Percentiles rank a stretch among this genome's conserved stretches.
Evolutionary conservation across 805 yeast genomes (phyloP).

Genomic region (Metschnikowia henanensis): DNA sequence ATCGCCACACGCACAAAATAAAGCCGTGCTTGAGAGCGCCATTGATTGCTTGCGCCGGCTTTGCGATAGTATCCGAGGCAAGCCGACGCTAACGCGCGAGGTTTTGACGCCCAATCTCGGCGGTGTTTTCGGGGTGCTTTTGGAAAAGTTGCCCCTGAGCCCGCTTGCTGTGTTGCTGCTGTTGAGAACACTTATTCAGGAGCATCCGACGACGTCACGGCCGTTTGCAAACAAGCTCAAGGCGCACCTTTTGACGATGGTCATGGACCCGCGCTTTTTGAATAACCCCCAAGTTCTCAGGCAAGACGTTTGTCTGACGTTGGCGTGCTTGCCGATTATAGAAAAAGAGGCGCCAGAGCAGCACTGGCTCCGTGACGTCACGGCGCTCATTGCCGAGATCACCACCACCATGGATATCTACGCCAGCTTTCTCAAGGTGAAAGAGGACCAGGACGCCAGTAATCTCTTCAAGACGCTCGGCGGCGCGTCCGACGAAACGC

Average conservation of each 20-base stretch:
- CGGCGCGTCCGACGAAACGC: constrained; percentile 16
- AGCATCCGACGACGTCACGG: constrained; percentile 78
- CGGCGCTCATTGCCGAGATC: constrained; percentile 50
- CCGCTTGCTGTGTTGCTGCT: constrained; percentile 37
- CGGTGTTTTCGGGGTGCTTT: constrained; percentile 51
- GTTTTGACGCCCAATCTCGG: constrained; percentile 77
- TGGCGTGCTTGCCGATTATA: constrained; percentile 56
- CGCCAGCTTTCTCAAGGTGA: constrained; percentile 55
- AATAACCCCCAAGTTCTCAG: constrained; percentile 43
- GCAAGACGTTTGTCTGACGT: constrained; percentile 44
- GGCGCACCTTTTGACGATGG: constrained; percentile 37
- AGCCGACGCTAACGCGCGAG: constrained; percentile 83
- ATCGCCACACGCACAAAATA: constrained; percentile 36
- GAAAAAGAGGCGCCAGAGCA: constrained; percentile 53
- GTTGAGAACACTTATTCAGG: constrained; percentile 41
- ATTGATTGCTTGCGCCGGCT: constrained; percentile 43
- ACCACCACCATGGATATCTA: constrained; percentile 57
- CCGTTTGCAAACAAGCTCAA: constrained; percentile 71
- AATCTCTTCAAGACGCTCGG: constrained; percentile 38
- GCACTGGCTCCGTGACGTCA: constrained; percentile 47
- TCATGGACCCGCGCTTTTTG: constrained; percentile 34
- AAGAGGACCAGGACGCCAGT: constrained; percentile 52
- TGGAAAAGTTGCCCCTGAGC: constrained; percentile 38
- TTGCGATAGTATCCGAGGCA: constrained; percentile 61
- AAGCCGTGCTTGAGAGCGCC: constrained; percentile 34